These are phyloP conservation scores for Acephala macrosclerotiorum DNA, from an alignment of 2,329 filamentous ascomycete species.

Conservation along the genomic window DNA sequence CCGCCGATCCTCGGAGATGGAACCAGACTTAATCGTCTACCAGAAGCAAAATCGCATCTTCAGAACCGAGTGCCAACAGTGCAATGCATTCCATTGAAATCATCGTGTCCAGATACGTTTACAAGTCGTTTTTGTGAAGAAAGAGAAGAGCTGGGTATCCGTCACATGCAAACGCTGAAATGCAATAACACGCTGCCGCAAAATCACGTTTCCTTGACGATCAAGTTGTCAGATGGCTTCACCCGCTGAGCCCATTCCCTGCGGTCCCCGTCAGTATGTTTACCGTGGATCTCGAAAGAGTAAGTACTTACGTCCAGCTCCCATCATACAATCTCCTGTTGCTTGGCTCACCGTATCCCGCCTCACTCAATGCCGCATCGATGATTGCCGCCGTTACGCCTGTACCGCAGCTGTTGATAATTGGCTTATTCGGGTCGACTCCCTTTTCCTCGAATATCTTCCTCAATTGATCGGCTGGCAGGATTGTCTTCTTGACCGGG, in stretches of 20 bases:
- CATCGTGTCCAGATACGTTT: slow-evolving; percentile 9
- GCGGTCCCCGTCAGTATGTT: slow-evolving; percentile 23
- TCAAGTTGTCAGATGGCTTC: slow-evolving; percentile 66
- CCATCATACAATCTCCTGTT: slow-evolving; percentile 88
- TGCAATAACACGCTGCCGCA: slow-evolving; percentile 13
- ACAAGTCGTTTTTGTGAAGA: background rate
- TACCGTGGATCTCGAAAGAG: background rate
- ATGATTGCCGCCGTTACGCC: slow-evolving; percentile 93
- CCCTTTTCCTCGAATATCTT: slow-evolving; percentile 82
- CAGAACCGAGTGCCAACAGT: background rate
- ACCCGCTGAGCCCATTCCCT: slow-evolving; percentile 75
- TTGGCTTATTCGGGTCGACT: slow-evolving; percentile 78
- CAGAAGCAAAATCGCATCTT: background rate
- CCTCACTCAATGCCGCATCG: slow-evolving; percentile 84
- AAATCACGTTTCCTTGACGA: slow-evolving; percentile 54
- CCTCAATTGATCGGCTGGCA: slow-evolving; percentile 74
- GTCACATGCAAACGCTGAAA: slow-evolving; percentile 33
- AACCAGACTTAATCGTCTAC: too few species aligned
- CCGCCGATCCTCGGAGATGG: too few species aligned
- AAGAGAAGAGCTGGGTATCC: slow-evolving; percentile 34
- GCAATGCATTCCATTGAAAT: slow-evolving; percentile 7
- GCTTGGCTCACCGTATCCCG: slow-evolving; percentile 72
- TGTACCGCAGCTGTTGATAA: slow-evolving; percentile 90
- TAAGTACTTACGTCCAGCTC: slow-evolving; percentile 93
- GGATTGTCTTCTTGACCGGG: slow-evolving; percentile 80